phyloP scores from a whole-genome alignment of 306 rosid genomes.

The Sicyos edulis region DNA sequence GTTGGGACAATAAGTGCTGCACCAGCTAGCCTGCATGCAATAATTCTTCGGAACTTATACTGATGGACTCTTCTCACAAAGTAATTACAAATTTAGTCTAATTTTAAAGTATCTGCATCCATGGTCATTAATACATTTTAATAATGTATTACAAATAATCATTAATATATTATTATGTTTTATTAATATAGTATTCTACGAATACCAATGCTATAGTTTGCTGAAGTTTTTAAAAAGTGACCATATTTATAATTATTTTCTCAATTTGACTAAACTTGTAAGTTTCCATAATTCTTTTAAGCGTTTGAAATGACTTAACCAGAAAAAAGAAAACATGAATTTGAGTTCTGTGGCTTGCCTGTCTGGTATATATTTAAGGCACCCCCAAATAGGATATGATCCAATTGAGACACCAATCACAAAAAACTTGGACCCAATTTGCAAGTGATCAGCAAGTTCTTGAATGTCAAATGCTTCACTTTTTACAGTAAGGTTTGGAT shows the following conservation, averaged over 20 bases:
- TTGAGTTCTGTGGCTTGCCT: slow-evolving; percentile 39
- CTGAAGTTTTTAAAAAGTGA: too few relatives aligned
- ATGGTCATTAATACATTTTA: too few relatives aligned
- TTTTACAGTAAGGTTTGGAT: slow-evolving; percentile 51
- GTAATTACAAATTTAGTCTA: too few relatives aligned
- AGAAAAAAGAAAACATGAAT: slow-evolving; percentile 20
- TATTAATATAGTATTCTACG: too few relatives aligned
- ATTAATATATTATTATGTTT: too few relatives aligned
- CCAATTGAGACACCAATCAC: slow-evolving; percentile 91
- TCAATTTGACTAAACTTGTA: too few relatives aligned
- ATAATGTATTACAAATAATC: too few relatives aligned
- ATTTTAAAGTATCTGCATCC: too few relatives aligned
- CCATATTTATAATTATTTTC: too few relatives aligned
- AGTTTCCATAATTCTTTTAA: neutral
- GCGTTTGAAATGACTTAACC: neutral
- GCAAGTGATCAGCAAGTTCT: slow-evolving; percentile 78
- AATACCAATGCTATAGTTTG: too few relatives aligned
- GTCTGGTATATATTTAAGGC: slow-evolving; percentile 74
- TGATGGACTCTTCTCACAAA: too few relatives aligned
- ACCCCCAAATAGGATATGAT: slow-evolving; percentile 79
- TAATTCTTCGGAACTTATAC: too few relatives aligned
- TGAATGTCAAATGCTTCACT: slow-evolving; percentile 79
- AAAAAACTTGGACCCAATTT: slow-evolving; percentile 60
- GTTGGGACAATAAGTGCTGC: slow-evolving; percentile 69
- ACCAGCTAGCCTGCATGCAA: slow-evolving; percentile 64